Conservation (phyloP, 352 stramenopile species). For the Phytophthora quininea region DNA sequence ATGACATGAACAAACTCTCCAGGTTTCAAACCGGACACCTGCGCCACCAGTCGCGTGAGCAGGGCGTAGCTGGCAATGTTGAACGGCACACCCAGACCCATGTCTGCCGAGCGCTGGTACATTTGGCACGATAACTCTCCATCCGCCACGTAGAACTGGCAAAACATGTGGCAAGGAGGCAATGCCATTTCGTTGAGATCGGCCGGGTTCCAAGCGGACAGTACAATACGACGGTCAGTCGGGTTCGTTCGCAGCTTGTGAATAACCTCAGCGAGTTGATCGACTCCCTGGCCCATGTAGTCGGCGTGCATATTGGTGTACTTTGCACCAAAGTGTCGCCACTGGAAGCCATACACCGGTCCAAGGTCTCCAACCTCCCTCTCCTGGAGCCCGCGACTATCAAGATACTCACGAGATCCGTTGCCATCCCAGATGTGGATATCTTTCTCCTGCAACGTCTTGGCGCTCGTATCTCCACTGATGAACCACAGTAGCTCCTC, state of each 20-base stretch:
- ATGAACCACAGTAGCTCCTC: constrained; percentile 99
- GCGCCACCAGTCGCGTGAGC: constrained; percentile 96
- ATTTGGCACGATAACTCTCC: constrained; percentile 93
- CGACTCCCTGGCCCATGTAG: constrained; percentile 98
- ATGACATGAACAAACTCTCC: constrained; percentile 99
- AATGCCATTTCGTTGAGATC: constrained; percentile 98
- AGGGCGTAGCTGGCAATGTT: constrained; percentile 99
- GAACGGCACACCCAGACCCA: constrained; percentile 99
- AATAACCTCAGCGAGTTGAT: constrained; percentile 98
- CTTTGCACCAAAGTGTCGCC: constrained; percentile 99
- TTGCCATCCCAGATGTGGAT: constrained; percentile 99
- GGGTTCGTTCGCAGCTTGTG: constrained; percentile 98
- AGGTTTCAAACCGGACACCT: constrained; percentile 93
- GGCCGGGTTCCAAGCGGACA: constrained; percentile 99
- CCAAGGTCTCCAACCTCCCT: constrained; percentile 97
- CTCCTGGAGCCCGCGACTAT: constrained; percentile 92
- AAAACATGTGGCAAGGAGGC: constrained; percentile 99
- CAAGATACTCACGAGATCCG: constrained; percentile 95
- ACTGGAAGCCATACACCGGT: constrained; percentile 98
- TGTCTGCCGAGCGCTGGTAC: constrained; percentile 99
- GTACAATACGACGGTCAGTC: constrained; percentile 97
- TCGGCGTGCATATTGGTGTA: constrained; percentile 98
- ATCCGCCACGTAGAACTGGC: constrained; percentile 92
- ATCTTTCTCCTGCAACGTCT: constrained; percentile 96
- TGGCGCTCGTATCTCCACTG: constrained; percentile 95